These are phyloP conservation scores for Powellomyces hirtus DNA, from an alignment of 192 early-diverging fungal species.

Conservation along the genomic window DNA sequence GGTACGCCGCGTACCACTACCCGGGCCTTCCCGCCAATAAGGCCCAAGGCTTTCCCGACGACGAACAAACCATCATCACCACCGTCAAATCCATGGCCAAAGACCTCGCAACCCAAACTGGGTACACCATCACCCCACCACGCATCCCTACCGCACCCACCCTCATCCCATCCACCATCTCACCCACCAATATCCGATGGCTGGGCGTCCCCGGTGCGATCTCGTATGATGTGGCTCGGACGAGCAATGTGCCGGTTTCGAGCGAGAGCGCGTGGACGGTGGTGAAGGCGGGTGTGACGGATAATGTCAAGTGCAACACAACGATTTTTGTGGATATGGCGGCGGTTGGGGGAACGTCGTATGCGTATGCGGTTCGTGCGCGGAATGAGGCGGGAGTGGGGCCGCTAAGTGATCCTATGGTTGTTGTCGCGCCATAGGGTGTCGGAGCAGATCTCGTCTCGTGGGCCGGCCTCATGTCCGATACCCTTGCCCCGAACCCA, in stretches of 20 bases:
- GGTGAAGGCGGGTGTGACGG: slow-evolving; percentile 1
- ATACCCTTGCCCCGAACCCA: too few species aligned
- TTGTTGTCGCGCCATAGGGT: not conserved
- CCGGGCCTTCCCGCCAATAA: slow-evolving; percentile 32
- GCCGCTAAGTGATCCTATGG: not conserved
- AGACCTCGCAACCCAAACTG: not conserved
- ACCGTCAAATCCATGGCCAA: not conserved
- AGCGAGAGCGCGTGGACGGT: not conserved
- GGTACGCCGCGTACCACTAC: slow-evolving; percentile 34
- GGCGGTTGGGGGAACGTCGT: not conserved
- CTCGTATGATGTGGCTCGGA: slow-evolving; percentile 11
- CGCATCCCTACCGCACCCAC: slow-evolving; percentile 7
- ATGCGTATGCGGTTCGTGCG: slow-evolving; percentile 8
- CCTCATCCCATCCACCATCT: slow-evolving; percentile 2
- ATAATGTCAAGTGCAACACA: not conserved
- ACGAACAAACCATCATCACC: slow-evolving; percentile 7
- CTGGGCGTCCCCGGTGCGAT: slow-evolving; percentile 4
- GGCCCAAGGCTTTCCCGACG: slow-evolving; percentile 3
- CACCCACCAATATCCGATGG: slow-evolving; percentile 8
- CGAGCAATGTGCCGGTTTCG: not conserved
- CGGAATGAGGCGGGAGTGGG: slow-evolving; percentile 9
- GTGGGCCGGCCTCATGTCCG: too few species aligned
- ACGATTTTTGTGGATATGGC: slow-evolving; percentile 4
- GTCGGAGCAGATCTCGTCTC: too few species aligned
- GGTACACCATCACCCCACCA: slow-evolving; percentile 3